Evolutionary conservation across 2,329 filamentous ascomycete species (phyloP), one percentile per base, ranked within the genome.

Genomic region (Setomelanomma holmii): DNA sequence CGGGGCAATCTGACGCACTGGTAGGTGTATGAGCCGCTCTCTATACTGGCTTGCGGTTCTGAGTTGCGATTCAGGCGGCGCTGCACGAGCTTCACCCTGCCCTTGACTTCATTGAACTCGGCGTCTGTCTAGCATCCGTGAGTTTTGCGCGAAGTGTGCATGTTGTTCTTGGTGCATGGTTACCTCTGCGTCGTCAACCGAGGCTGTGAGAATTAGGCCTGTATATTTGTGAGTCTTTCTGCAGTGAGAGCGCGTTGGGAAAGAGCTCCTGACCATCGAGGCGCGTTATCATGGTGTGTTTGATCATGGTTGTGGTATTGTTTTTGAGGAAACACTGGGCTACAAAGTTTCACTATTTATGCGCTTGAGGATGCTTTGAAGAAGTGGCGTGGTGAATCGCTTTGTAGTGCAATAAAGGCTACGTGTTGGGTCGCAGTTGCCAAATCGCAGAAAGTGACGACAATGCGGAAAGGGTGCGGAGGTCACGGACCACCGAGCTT

Each of bases 191-290:
- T 97, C 92, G 76, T 98, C 95, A 67, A 96, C 91, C 2, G 93
- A 96, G 54, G 93, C 93, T 72, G 92, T 93, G 64, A 99, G 86
- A 83, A 96, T 93, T 62, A 98, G 86, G 83, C 93, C 93, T 96
- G 48, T 23, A 23, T 4, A 6, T 24, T 8, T 49, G 57, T 73
- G 51, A 74, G 67, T 20, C 30, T 10, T 16, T 24, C 22, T 46
- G 19, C 40, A 52, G 50, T 45, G 42, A 55, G 33, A 35, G 45
- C 40, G 34, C 44, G 23, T 27, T 27, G 42, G 39, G 44, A 43
- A 38, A 39, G 27, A 30, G 27, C 33, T 46, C 49, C 57, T 55
- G 41, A 95, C 92, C 93, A 79, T 98, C 95, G 45, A 98, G 85
- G 77, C 95, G 85, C 61, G 91, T 89, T 79, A 99, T 96, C 79